Base-by-base conservation (phyloP, 2,329 filamentous ascomycete species). In the Fonsecaea monophora region DNA sequence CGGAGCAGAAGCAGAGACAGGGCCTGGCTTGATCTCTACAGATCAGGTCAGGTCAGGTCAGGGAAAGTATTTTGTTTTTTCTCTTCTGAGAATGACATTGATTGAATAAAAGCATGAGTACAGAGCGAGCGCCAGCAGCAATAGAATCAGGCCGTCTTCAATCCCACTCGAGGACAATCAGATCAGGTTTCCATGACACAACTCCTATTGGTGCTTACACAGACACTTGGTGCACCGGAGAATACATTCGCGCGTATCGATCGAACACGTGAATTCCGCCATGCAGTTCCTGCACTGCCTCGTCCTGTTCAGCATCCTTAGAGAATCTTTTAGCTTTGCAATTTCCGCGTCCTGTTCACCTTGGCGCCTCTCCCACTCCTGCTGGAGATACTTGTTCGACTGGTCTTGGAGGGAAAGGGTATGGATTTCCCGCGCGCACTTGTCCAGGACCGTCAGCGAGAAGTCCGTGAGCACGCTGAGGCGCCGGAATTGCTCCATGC, bases 1-100 rank as follows among this genome's bases (percentile, higher is more conserved):
- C 64, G 25, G 59, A 66, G 37, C 42, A 70, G 56, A 70, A 68
- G 65, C 40, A 60, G 42, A 45, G n/a, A n/a, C 6, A 8, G 40
- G 40, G 40, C n/a, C 15, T n/a, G n/a, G 40, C 40, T 45, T 45
- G 40, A 45, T 18, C 4, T 7, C 18, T 8, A 13, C n/a, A 9
- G 40, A 5, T 7, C n/a, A 15, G 38, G 38, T 18, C 38, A 45
- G 40, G 4, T 6, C 15, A 45, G 15, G 8, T 2, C 40, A 15
- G n/a, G 40, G 15, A 7, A n/a, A 2, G 25, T 21, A 21, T 21
- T 21, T 25, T 25, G 1, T 1, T 25, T 25, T 25, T 25, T 3
- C 25, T 3, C 2, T 25, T 25, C 25, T 25, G 6, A 32, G 30
- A 6, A 2, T 32, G 30, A 5, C 30, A 32, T 32, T 32, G 30